Evolutionary conservation across 1,284 basidiomycete genomes (phyloP), one percentile per base, ranked within the genome.

Genomic region (Austroboletus novae-zelandiae): DNA sequence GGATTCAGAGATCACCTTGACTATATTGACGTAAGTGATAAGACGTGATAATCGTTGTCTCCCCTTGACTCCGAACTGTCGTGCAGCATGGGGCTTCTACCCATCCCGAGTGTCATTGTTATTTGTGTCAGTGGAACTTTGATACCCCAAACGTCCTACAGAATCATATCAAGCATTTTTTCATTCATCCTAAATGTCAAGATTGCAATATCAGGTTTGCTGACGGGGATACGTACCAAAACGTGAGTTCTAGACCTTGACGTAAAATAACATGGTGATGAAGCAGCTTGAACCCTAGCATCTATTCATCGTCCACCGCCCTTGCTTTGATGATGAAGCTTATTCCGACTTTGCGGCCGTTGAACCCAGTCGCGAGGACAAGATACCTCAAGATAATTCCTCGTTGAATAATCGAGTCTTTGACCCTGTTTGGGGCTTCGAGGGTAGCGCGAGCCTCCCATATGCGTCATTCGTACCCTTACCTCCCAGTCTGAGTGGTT

Each of bases 41-140:
- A 18, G 15, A 30, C 13, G 10, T 25, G 20, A 23, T 23, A 23
- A 15, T 45, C 18, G 4, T 41, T 31, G 8, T 11, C 39, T 23
- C 41, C 30, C 32, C 35, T 48, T 56, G 46, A 65, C 45, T 45
- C 45, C 9, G 37, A 18, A 45, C 43, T 11, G 30, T 39, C 11
- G 27, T 39, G 40, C 37, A 67, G 65, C 65, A 67, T 40, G 65
- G 67, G 14, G 66, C 57, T 36, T 62, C 54, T 7, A 52, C 53
- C 31, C 65, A 67, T 49, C 67, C 65, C 5, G 68, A 67, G 34
- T 55, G 55, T 42, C 65, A 70, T 29, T 67, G 65, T 39, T 52
- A 65, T 48, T 36, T 66, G 18, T 67, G 65, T 43, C 68, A 67
- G 18, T 67, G 68, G 68, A 66, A 70, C 43, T 71, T 67, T 49